Percentiles rank a stretch among this genome's conserved stretches.
phyloP scores from a whole-genome alignment of 73 alveolate species.

The Effrenium voratum region DNA sequence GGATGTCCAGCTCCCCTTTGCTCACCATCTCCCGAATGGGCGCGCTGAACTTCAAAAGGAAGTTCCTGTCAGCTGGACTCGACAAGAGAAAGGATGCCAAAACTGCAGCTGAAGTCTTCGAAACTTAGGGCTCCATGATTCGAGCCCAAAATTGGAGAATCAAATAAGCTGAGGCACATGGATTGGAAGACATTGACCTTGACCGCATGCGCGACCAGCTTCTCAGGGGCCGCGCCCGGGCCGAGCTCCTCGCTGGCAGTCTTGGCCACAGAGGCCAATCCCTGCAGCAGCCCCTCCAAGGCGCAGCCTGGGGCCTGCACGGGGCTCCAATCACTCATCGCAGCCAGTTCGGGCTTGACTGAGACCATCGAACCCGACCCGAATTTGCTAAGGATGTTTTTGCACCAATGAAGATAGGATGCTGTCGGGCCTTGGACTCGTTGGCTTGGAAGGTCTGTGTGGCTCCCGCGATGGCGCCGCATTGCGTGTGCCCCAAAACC shows the following conservation, averaged over 20 bases:
- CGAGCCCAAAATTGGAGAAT: too few relatives aligned
- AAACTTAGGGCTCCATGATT: too few relatives aligned
- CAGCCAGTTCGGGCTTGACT: too few relatives aligned
- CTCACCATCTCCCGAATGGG: constrained; percentile 67
- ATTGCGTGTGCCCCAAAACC: constrained; percentile 59
- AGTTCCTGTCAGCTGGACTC: too few relatives aligned
- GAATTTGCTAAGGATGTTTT: too few relatives aligned
- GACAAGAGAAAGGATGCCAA: too few relatives aligned
- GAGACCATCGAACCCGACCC: too few relatives aligned
- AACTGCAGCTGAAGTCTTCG: too few relatives aligned
- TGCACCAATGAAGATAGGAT: too few relatives aligned
- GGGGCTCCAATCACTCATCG: too few relatives aligned
- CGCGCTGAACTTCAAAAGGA: constrained; percentile 53
- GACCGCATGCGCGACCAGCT: constrained; percentile 51
- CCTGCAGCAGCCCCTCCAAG: constrained; percentile 65
- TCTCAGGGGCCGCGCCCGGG: constrained; percentile 14
- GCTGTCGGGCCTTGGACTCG: constrained; percentile 15
- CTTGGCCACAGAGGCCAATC: constrained; percentile 42
- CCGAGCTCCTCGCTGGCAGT: constrained; percentile 46
- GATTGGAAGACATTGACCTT: constrained; percentile 58
- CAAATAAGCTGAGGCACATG: too few relatives aligned
- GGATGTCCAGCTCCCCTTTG: constrained; percentile 74
- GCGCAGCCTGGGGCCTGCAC: too few relatives aligned
- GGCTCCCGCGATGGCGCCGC: constrained; percentile 73
- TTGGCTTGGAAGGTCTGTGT: neutral